Conservation (phyloP, 306 rosid genomes). For the Cucumis melo region DNA sequence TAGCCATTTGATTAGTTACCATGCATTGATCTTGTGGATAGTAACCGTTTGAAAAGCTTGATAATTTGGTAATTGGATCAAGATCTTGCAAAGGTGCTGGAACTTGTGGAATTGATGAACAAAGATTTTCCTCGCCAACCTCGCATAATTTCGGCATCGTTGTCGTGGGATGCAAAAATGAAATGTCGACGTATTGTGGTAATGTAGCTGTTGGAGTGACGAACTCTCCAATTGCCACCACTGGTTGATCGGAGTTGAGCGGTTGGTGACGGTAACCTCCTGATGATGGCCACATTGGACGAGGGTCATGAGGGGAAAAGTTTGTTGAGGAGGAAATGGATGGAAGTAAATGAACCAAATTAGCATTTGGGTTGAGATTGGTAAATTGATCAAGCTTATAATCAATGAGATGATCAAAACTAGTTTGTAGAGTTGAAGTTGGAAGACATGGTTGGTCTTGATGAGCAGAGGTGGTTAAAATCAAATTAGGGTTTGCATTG, state of each 20-base stretch:
- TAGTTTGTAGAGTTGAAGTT: slow-evolving; percentile 27
- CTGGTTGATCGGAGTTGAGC: background rate
- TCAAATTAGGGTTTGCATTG: slow-evolving; percentile 38
- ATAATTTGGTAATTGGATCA: slow-evolving; percentile 20
- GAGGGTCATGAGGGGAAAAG: slow-evolving; percentile 2
- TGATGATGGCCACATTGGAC: background rate
- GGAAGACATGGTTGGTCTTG: slow-evolving; percentile 15
- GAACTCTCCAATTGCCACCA: background rate
- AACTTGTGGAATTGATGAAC: slow-evolving; percentile 21
- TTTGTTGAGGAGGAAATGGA: slow-evolving; percentile 23
- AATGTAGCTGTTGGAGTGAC: slow-evolving; percentile 8
- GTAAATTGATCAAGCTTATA: slow-evolving; percentile 24
- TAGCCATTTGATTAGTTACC: slow-evolving; percentile 31
- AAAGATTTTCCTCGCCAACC: slow-evolving; percentile 18
- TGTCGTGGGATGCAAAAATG: slow-evolving; percentile 11
- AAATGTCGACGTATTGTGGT: background rate
- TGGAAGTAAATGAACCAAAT: slow-evolving; percentile 21
- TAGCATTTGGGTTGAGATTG: slow-evolving; percentile 9
- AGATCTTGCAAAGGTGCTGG: slow-evolving; percentile 26
- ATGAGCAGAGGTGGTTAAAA: background rate
- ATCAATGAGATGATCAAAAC: slow-evolving; percentile 27
- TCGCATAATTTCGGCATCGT: slow-evolving; percentile 32
- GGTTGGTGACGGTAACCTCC: background rate
- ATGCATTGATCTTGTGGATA: slow-evolving; percentile 20
- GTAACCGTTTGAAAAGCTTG: slow-evolving; percentile 12